These are phyloP conservation scores for Chytriomyces confervae DNA, from an alignment of 192 early-diverging fungal genomes.

Conservation along the genomic window DNA sequence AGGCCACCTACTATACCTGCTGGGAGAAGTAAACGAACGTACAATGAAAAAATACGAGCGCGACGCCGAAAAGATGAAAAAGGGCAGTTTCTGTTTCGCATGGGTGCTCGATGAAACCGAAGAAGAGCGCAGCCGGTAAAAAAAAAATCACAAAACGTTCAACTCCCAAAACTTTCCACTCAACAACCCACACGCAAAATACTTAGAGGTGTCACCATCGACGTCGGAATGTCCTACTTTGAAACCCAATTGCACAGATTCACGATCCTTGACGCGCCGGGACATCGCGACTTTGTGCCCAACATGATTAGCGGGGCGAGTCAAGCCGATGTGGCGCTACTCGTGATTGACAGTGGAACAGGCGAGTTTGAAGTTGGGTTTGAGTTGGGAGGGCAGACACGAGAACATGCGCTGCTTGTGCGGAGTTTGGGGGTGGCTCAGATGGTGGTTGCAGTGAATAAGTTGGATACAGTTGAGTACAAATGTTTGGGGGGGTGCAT, in stretches of 20 bases:
- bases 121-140: conserved; percentile 80
- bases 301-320: conserved; percentile 97
- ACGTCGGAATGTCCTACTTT: conserved; percentile 90
- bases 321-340: conserved; percentile 91
- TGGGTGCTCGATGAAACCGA: conserved; percentile 98
- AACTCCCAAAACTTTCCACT: neutral
- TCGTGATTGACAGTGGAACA: conserved; percentile 86
- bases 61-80: conserved; percentile 92
- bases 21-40: conserved; percentile 89
- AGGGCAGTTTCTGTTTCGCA: conserved; percentile 94
- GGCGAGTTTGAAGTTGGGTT: conserved; percentile 98
- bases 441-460: conserved; percentile 93
- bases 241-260: conserved; percentile 78
- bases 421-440: conserved; percentile 91
- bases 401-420: conserved; percentile 93
- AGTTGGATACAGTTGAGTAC: conserved; percentile 77
- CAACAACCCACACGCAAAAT: neutral
- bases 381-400: conserved; percentile 91
- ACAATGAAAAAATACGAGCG: conserved; percentile 86
- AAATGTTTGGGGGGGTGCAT: too few species aligned
- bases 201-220: conserved; percentile 92
- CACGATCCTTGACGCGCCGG: conserved; percentile 94
- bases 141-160: neutral
- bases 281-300: conserved; percentile 98
- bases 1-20: conserved; percentile 82